Evolutionary conservation across 768 basidiomycete species (phyloP).

Genomic region (Rubroboletus pulcherrimus): DNA sequence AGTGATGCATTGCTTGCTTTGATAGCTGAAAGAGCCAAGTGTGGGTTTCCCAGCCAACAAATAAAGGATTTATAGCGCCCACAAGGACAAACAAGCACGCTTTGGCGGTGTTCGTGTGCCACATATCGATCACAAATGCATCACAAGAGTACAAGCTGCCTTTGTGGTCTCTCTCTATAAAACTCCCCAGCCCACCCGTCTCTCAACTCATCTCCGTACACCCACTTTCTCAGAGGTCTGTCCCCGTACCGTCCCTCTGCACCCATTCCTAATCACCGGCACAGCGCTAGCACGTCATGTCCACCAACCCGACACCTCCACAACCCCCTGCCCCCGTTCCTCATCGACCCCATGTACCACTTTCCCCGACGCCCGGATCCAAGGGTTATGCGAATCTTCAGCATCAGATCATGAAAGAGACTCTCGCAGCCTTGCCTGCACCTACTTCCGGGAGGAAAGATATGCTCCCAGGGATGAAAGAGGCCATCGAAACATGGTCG

Average conservation of each 20-base stretch:
- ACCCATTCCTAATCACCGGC: background rate
- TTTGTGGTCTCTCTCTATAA: constrained; percentile 30
- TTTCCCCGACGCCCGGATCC: constrained; percentile 19
- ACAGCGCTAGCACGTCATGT: constrained; percentile 14
- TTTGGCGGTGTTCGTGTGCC: constrained; percentile 26
- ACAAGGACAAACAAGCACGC: constrained; percentile 46
- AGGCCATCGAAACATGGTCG: constrained; percentile 14
- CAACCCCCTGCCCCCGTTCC: constrained; percentile 11
- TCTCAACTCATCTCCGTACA: background rate
- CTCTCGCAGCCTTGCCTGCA: constrained; percentile 18
- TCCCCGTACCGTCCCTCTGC: background rate
- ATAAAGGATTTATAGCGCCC: constrained; percentile 35
- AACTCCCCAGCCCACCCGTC: constrained; percentile 6
- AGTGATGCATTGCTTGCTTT: background rate
- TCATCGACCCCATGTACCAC: background rate
- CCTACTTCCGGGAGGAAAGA: constrained; percentile 7
- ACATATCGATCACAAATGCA: constrained; percentile 34
- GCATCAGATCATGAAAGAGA: constrained; percentile 15
- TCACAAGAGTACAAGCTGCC: constrained; percentile 21
- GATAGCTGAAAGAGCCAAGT: constrained; percentile 2
- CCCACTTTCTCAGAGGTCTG: constrained; percentile 3
- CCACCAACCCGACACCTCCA: constrained; percentile 4
- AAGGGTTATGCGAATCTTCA: constrained; percentile 18
- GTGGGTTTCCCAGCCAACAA: constrained; percentile 29
- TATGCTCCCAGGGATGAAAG: background rate